Evolutionary conservation across 768 basidiomycete genomes (phyloP), one percentile per base, ranked within the genome.

Genomic region (Russula dissimulans): DNA sequence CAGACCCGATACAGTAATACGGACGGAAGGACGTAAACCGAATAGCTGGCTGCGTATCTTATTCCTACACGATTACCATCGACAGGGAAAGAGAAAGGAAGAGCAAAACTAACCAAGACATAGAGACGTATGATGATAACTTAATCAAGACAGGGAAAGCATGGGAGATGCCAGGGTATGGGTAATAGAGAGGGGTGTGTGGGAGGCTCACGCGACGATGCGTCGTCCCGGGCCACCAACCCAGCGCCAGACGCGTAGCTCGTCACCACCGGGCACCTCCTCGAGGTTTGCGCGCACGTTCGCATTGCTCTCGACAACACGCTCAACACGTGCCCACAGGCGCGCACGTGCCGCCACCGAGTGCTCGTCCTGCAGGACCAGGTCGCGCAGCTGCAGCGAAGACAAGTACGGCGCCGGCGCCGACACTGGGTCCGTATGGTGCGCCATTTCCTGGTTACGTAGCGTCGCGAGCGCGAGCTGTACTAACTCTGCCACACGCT

Each of bases 221-320:
- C 59, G 58, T 17, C 56, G 59, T 34, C 63, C 65, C 8, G 63
- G 50, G 57, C 73, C 73, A n/a, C 92, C 92, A 34, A 91, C 82
- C 93, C 93, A 95, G 59, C 87, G 76, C 93, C 93, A 95, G 57
- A 92, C 92, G 65, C 90, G 82, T 73, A 85, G 79, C 74, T 92
- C 91, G 72, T 95, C 91, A 11, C 93, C 92, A 65, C 87, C 87
- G 61, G 78, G 78, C 49, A 89, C 81, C 71, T 95, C 93, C 72
- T 89, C 89, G 54, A 91, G 75, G 70, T 87, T 89, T 34, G 83
- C 85, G 62, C 90, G 81, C 45, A 97, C 89, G 72, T 97, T 97
- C 34, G 90, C 82, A 74, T 97, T 97, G 56, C 85, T 82, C 73
- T 95, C 93, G 4, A 97, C 92, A 52, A 93, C 76, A 55, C 79